Evolutionary conservation across 768 basidiomycete genomes (phyloP).

Genomic region (Rubroboletus satanas): DNA sequence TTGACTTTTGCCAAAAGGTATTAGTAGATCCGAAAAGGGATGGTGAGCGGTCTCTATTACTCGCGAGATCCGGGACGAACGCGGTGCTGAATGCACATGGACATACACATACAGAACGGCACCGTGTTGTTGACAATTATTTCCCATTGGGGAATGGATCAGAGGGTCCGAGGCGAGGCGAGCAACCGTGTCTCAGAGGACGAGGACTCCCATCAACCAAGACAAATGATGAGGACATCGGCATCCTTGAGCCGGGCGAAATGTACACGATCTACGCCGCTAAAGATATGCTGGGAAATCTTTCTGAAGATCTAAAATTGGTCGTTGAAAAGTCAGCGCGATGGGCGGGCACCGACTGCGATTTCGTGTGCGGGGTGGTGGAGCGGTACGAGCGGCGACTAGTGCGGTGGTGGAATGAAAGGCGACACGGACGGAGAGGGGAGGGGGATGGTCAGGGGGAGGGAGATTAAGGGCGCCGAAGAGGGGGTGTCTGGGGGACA

Average conservation of each 20-base stretch:
- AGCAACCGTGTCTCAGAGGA: conserved; percentile 1
- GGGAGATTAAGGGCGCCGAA: conserved; percentile 17
- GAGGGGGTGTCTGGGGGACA: conserved; percentile 2
- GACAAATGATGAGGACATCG: conserved; percentile 4
- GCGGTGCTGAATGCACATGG: conserved; percentile 10
- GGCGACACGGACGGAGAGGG: conserved; percentile 18
- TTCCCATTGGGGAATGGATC: conserved; percentile 36
- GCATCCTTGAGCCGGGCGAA: conserved; percentile 50
- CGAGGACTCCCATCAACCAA: conserved; percentile 10
- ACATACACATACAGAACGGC: conserved; percentile 15
- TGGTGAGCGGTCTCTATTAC: conserved; percentile 19
- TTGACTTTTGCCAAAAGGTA: conserved; percentile 59
- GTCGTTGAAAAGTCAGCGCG: conserved; percentile 50
- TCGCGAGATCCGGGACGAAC: conserved; percentile 9
- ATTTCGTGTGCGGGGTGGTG: conserved; percentile 52
- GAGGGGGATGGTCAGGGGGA: neutral
- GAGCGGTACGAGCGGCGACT: conserved; percentile 67
- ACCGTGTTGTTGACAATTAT: conserved; percentile 36
- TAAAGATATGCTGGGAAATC: conserved; percentile 60
- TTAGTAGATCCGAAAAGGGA: conserved; percentile 35
- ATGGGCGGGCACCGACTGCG: conserved; percentile 53
- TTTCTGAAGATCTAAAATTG: conserved; percentile 47
- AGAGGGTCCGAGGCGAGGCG: neutral
- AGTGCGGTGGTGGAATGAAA: conserved; percentile 43
- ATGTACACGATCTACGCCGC: conserved; percentile 60